Percentiles rank a stretch among this genome's conserved stretches.
Conservation (phyloP, 352 stramenopile species). For the Discostella stelligera region DNA sequence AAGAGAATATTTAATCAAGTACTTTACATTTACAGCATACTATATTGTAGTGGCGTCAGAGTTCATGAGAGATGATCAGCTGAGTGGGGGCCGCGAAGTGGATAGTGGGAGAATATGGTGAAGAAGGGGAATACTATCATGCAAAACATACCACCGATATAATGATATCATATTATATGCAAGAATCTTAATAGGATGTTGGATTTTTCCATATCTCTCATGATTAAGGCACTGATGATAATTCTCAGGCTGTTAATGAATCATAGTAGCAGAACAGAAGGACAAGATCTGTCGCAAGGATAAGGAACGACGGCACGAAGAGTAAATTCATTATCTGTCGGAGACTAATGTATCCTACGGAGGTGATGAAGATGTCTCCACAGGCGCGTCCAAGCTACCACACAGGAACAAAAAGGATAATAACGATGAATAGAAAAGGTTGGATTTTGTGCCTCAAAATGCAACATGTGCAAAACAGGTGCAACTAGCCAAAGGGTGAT, state of each 20-base stretch:
- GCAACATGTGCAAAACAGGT: too few species aligned
- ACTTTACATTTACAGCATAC: constrained; percentile 65
- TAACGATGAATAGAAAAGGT: constrained; percentile 3
- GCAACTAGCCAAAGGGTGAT: too few species aligned
- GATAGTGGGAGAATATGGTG: constrained; percentile 66
- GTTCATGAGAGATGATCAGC: constrained; percentile 75
- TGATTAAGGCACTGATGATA: too few species aligned
- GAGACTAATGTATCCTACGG: constrained; percentile 53
- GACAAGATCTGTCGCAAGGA: constrained; percentile 59
- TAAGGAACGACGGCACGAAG: constrained; percentile 60
- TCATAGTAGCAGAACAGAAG: constrained; percentile 61
- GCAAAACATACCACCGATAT: too few species aligned
- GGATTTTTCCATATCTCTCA: too few species aligned
- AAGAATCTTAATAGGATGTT: too few species aligned
- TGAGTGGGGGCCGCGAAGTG: constrained; percentile 65
- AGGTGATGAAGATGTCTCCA: constrained; percentile 68
- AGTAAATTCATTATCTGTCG: constrained; percentile 69
- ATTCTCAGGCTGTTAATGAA: constrained; percentile 54
- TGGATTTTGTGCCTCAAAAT: neutral
- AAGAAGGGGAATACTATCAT: constrained; percentile 1
- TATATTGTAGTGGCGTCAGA: constrained; percentile 74
- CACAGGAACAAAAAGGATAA: too few species aligned
- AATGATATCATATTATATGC: too few species aligned
- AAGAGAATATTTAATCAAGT: constrained; percentile 44
- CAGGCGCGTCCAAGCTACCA: constrained; percentile 51